Conservation (phyloP, 345 rosid genomes). For the Salix suchowensis region DNA sequence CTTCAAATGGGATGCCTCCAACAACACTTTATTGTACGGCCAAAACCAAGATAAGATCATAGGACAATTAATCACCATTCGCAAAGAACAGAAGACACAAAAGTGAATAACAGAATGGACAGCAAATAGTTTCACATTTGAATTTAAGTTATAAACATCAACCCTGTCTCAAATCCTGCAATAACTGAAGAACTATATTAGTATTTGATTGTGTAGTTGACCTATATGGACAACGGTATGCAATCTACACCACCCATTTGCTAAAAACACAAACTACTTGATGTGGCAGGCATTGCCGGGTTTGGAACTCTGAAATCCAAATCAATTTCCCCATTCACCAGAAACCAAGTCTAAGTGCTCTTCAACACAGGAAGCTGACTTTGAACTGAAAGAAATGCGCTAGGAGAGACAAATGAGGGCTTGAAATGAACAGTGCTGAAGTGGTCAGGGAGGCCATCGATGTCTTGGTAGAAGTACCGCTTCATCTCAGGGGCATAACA, state of each 20-base stretch:
- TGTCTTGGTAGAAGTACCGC: not conserved
- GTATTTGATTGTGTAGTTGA: not conserved
- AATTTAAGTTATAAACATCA: too few species aligned
- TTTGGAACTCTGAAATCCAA: not conserved
- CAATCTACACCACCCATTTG: not conserved
- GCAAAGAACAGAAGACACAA: too few species aligned
- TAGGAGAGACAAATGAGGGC: not conserved
- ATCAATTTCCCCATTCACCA: not conserved
- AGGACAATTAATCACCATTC: too few species aligned
- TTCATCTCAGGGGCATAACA: not conserved
- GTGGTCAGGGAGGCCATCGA: not conserved
- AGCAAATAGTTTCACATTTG: too few species aligned
- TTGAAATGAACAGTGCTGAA: not conserved
- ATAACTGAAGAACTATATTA: slow-evolving; percentile 14
- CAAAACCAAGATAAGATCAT: too few species aligned
- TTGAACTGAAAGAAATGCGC: not conserved
- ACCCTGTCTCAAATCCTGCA: not conserved
- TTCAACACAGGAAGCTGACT: not conserved
- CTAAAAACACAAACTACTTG: not conserved
- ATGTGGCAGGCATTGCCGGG: not conserved
- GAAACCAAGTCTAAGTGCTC: not conserved
- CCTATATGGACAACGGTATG: not conserved
- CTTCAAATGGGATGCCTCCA: too few species aligned
- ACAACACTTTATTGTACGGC: too few species aligned
- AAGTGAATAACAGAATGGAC: too few species aligned